Percentiles rank a stretch among this genome's conserved stretches.
Evolutionary conservation across 768 basidiomycete species (phyloP).

Genomic region (Termitomyces sp.): DNA sequence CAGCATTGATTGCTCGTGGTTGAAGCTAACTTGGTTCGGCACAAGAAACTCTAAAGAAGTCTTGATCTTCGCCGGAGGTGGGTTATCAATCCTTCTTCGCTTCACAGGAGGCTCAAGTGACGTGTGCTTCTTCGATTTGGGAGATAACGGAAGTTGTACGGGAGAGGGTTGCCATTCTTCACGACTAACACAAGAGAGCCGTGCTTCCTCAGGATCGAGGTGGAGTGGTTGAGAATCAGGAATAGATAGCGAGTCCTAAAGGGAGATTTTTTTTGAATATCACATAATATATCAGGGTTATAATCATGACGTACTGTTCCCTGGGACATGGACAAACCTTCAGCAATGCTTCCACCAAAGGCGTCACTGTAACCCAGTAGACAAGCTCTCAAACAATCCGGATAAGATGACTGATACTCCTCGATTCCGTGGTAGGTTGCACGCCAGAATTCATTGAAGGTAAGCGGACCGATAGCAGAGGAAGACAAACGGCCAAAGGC

Average conservation of each 20-base stretch:
- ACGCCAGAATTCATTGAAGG: conserved; percentile 59
- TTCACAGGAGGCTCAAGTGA: conserved; percentile 2
- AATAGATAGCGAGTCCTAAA: conserved; percentile 13
- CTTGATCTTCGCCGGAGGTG: background rate
- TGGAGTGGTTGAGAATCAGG: conserved; percentile 26
- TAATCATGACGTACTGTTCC: conserved; percentile 23
- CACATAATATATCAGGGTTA: background rate
- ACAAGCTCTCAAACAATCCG: conserved; percentile 41
- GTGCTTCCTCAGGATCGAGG: background rate
- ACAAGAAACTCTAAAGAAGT: background rate
- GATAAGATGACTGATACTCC: conserved; percentile 34
- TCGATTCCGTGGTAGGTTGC: conserved; percentile 43
- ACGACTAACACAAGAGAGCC: background rate
- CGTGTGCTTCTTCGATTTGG: background rate
- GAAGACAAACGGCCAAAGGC: conserved; percentile 41
- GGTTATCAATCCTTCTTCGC: background rate
- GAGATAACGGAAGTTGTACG: background rate
- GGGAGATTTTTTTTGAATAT: background rate
- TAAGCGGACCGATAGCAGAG: conserved; percentile 45
- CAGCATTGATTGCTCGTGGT: no score
- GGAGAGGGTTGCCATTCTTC: background rate
- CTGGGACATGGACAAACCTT: conserved; percentile 38
- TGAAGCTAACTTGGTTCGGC: background rate
- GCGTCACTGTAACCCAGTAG: conserved; percentile 43
- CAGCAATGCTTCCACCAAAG: conserved; percentile 44